phyloP scores from a whole-genome alignment of 2,329 filamentous ascomycete species.

The Colletotrichum spaethianum region DNA sequence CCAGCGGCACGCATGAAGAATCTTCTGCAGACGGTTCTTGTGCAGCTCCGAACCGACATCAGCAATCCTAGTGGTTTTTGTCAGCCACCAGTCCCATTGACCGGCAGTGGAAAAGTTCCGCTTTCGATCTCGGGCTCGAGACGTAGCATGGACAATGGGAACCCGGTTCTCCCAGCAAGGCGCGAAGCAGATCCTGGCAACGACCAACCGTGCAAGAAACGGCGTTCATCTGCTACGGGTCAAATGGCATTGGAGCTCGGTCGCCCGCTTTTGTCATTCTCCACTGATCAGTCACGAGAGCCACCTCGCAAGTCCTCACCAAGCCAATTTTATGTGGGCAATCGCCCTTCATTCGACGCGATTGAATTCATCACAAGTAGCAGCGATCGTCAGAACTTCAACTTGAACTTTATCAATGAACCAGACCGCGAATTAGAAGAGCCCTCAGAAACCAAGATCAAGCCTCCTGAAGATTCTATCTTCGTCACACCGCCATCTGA shows the following conservation, averaged over 20 bases:
- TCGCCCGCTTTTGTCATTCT: constrained; percentile 49
- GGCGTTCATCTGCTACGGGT: constrained; percentile 45
- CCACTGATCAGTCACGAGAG: constrained; percentile 39
- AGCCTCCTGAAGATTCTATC: constrained; percentile 44
- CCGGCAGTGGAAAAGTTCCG: constrained; percentile 5
- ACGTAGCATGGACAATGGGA: constrained; percentile 33
- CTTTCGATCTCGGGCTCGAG: constrained; percentile 23
- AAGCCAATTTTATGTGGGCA: constrained; percentile 34
- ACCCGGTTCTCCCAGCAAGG: constrained; percentile 49
- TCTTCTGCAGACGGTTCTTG: constrained; percentile 66
- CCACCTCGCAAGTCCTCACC: constrained; percentile 44
- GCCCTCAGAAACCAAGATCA: constrained; percentile 10
- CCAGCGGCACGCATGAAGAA: constrained; percentile 68
- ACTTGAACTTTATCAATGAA: constrained; percentile 48
- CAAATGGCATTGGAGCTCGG: constrained; percentile 51
- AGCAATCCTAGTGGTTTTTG: neutral
- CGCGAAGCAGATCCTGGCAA: constrained; percentile 49
- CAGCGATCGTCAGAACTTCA: constrained; percentile 41
- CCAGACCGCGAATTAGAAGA: constrained; percentile 47
- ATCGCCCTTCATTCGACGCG: constrained; percentile 44
- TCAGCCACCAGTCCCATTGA: constrained; percentile 12
- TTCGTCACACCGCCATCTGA: constrained; percentile 47
- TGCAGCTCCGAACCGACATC: constrained; percentile 57
- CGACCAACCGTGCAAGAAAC: constrained; percentile 49
- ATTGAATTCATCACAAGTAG: constrained; percentile 48